Conservation (phyloP, 2,329 filamentous ascomycete genomes). For the Neofusicoccum laricinum region DNA sequence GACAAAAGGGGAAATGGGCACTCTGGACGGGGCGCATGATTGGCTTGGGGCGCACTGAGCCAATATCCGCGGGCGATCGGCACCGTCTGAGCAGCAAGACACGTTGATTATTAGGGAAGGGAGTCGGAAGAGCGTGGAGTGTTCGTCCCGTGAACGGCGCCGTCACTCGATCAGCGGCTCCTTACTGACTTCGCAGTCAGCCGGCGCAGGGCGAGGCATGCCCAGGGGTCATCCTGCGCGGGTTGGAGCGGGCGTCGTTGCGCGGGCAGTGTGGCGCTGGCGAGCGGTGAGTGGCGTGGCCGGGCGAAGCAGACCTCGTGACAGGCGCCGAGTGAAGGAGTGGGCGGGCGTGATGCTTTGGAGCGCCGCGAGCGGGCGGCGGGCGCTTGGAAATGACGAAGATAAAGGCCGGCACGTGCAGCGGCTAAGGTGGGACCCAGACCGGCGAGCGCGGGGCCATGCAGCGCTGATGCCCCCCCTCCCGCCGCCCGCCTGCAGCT, state of each 20-base stretch:
- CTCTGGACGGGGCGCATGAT: background rate
- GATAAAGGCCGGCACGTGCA: slow-evolving; percentile 11
- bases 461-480: slow-evolving; percentile 4
- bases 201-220: slow-evolving; percentile 9
- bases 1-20: background rate
- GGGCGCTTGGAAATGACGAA: slow-evolving; percentile 2
- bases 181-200: slow-evolving; percentile 2
- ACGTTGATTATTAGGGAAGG: background rate
- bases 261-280: background rate
- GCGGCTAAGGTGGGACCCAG: slow-evolving; percentile 3
- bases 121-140: slow-evolving; percentile 3
- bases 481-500: slow-evolving; percentile 8
- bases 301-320: background rate
- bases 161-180: slow-evolving; percentile 10
- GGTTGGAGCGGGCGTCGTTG: background rate
- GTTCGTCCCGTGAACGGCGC: background rate
- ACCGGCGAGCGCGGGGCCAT: background rate
- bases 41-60: background rate
- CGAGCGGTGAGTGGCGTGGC: slow-evolving; percentile 1
- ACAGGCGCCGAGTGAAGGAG: background rate
- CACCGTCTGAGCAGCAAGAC: background rate
- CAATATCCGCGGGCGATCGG: slow-evolving; percentile 2
- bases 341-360: background rate
- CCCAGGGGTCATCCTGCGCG: slow-evolving; percentile 15
- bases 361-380: background rate